phyloP scores from a whole-genome alignment of 208 protist genomes.

The Tritrichomonas musculus region DNA sequence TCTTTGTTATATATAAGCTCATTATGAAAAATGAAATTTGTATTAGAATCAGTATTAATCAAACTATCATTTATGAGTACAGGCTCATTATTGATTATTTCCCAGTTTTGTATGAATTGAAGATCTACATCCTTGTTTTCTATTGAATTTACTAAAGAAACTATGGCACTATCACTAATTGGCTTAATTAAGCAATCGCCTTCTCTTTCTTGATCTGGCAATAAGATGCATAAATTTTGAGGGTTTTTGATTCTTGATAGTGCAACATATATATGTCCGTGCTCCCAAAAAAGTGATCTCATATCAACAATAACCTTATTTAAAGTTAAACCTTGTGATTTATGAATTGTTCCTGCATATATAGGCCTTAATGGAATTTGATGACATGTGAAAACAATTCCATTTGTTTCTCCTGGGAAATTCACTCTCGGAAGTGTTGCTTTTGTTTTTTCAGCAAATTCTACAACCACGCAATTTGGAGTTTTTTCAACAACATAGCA shows the following conservation, averaged over 20 bases:
- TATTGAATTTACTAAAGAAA: too few species aligned
- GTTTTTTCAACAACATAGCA: background rate
- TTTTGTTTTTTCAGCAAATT: background rate
- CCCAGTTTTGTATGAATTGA: too few species aligned
- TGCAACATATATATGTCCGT: background rate
- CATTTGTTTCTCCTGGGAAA: too few species aligned
- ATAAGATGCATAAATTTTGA: background rate
- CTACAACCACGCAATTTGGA: background rate
- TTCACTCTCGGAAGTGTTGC: background rate
- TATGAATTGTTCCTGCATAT: background rate
- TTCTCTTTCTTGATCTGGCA: background rate
- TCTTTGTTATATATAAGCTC: too few species aligned
- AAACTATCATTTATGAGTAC: too few species aligned
- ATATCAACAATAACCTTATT: background rate
- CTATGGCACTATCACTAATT: too few species aligned
- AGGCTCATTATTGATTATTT: too few species aligned
- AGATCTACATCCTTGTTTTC: too few species aligned
- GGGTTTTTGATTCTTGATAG: background rate
- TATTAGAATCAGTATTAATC: too few species aligned
- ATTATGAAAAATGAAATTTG: too few species aligned
- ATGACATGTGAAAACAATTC: background rate
- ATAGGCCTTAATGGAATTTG: background rate
- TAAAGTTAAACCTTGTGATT: background rate
- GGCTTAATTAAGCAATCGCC: too few species aligned
- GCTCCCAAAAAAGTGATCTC: background rate